A percentile compares a stretch with the other conserved stretches of the same genome.
Conservation (phyloP, 1,284 basidiomycete species). For the Dichomitus squalens region DNA sequence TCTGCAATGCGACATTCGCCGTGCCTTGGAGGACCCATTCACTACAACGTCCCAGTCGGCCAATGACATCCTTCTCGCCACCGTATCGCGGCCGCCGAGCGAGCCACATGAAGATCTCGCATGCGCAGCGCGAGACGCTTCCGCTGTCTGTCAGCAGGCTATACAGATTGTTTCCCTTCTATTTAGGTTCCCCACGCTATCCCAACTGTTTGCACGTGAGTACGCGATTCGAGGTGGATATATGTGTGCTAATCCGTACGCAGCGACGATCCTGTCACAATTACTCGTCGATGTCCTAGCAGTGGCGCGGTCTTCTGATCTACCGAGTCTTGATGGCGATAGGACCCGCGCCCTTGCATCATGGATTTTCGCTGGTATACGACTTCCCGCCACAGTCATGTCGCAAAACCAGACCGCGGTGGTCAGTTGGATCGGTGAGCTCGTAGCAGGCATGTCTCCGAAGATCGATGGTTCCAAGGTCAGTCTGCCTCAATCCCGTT, state of each 20-base stretch:
- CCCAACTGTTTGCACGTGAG: constrained; percentile 52
- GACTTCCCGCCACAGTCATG: constrained; percentile 44
- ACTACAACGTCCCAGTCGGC: constrained; percentile 2
- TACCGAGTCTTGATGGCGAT: constrained; percentile 43
- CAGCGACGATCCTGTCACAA: constrained; percentile 44
- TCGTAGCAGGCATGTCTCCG: constrained; percentile 27
- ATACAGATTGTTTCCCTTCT: constrained; percentile 51
- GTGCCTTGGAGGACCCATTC: constrained; percentile 43
- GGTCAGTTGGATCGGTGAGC: constrained; percentile 34
- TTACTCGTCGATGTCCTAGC: constrained; percentile 43
- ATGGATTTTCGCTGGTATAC: constrained; percentile 51
- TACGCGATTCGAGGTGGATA: not conserved
- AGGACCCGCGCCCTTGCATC: constrained; percentile 51
- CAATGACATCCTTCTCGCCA: constrained; percentile 15
- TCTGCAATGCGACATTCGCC: constrained; percentile 50
- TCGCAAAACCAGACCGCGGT: constrained; percentile 32
- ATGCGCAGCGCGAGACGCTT: constrained; percentile 42
- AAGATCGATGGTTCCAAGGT: constrained; percentile 32
- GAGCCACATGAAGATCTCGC: constrained; percentile 38
- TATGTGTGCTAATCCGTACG: constrained; percentile 4
- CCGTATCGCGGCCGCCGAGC: constrained; percentile 6
- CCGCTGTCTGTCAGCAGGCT: constrained; percentile 50
- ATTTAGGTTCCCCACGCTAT: constrained; percentile 45
- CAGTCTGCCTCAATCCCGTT: constrained; percentile 39
- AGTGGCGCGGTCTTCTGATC: constrained; percentile 33